A percentile compares a stretch with the other conserved stretches of the same genome.
These are phyloP conservation scores for Melampsora americana DNA, from an alignment of 1,284 basidiomycete genomes.

Conservation along the genomic window DNA sequence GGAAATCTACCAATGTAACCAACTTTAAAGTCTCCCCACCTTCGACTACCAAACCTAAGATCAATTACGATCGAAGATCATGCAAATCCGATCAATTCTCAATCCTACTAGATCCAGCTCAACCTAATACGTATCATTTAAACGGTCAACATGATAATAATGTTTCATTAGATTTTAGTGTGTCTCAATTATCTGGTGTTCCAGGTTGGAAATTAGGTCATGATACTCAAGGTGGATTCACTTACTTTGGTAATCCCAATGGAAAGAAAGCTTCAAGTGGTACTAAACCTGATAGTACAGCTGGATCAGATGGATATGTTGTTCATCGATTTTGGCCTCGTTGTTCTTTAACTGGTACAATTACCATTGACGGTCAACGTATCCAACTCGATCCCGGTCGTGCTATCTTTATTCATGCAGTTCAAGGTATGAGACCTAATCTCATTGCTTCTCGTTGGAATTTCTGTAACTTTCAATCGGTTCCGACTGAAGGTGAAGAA, in stretches of 20 bases:
- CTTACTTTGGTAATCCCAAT: slow-evolving; percentile 69
- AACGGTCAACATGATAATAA: slow-evolving; percentile 74
- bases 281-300: slow-evolving; percentile 59
- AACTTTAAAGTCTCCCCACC: slow-evolving; percentile 72
- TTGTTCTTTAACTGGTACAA: slow-evolving; percentile 64
- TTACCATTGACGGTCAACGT: slow-evolving; percentile 69
- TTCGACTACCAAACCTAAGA: slow-evolving; percentile 56
- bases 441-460: slow-evolving; percentile 91
- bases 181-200: slow-evolving; percentile 66
- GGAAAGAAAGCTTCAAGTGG: slow-evolving; percentile 54
- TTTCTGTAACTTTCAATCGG: slow-evolving; percentile 77
- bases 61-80: slow-evolving; percentile 69
- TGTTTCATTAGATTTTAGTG: slow-evolving; percentile 73
- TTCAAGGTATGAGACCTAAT: slow-evolving; percentile 97
- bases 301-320: slow-evolving; percentile 70
- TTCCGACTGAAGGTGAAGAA: slow-evolving; percentile 55
- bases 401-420: slow-evolving; percentile 91
- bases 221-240: slow-evolving; percentile 81
- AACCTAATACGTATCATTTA: slow-evolving; percentile 73
- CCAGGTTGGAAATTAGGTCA: slow-evolving; percentile 89
- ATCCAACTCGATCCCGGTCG: slow-evolving; percentile 65
- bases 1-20: slow-evolving; percentile 85
- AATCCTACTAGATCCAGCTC: slow-evolving; percentile 58
- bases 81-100: slow-evolving; percentile 87
- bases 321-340: slow-evolving; percentile 90